phyloP scores from a whole-genome alignment of 2,329 filamentous ascomycete species.

The Acrocalymma vagum region DNA sequence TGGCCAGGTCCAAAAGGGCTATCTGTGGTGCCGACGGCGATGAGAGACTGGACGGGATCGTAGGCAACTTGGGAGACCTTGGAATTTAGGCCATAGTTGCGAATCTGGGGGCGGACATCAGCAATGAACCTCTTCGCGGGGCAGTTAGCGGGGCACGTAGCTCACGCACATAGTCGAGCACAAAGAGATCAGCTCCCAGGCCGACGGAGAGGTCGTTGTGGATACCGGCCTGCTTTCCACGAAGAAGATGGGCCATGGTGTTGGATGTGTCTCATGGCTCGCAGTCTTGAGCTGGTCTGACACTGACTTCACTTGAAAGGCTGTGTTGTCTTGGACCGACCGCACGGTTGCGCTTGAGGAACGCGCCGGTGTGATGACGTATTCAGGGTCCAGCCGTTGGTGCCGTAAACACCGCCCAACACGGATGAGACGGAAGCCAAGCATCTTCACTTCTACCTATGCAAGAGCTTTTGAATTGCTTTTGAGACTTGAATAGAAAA shows the following conservation, averaged over 20 bases:
- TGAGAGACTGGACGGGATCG: constrained; percentile 90
- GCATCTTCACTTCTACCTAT: too few species aligned
- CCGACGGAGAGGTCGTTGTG: constrained; percentile 88
- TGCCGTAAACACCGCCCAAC: constrained; percentile 10
- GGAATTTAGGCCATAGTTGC: constrained; percentile 65
- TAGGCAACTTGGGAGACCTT: constrained; percentile 82
- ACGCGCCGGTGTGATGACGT: constrained; percentile 12
- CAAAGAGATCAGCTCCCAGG: constrained; percentile 79
- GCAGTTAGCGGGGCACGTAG: constrained; percentile 28
- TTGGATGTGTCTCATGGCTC: constrained; percentile 37
- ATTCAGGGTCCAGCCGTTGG: constrained; percentile 13
- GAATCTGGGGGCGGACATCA: constrained; percentile 31
- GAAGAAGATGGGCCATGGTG: constrained; percentile 83
- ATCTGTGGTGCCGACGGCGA: constrained; percentile 90
- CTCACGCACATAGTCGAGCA: constrained; percentile 76
- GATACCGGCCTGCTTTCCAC: constrained; percentile 93
- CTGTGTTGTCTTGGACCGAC: constrained; percentile 19
- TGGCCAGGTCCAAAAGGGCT: constrained; percentile 85
- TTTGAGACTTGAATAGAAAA: too few species aligned
- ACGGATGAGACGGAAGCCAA: constrained; percentile 20
- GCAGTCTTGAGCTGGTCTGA: too few species aligned
- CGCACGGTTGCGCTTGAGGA: constrained; percentile 15
- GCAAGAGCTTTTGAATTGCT: too few species aligned
- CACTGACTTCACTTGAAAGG: constrained; percentile 10
- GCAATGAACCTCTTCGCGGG: constrained; percentile 12